phyloP scores from a whole-genome alignment of 805 yeast species.

The Babjeviella inositovora region DNA sequence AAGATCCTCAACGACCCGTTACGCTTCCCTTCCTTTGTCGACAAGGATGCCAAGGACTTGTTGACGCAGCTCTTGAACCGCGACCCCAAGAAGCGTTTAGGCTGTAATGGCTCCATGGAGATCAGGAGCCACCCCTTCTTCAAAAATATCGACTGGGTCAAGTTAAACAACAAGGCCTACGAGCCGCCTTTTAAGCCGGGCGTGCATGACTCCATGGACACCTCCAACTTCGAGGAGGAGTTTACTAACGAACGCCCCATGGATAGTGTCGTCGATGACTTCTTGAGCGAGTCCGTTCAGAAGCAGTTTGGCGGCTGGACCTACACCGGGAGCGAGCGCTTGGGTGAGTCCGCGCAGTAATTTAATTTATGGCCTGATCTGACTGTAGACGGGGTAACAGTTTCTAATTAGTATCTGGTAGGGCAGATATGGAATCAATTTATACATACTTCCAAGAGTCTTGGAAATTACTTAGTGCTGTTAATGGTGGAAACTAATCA shows the following conservation, averaged over 20 bases:
- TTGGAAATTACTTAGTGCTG: no score
- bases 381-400: no score
- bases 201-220: conserved; percentile 73
- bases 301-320: conserved; percentile 99
- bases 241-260: conserved; percentile 88
- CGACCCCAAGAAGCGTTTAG: conserved; percentile 72
- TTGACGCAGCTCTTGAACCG: conserved; percentile 62
- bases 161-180: conserved; percentile 70
- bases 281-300: conserved; percentile 86
- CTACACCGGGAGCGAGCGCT: conserved; percentile 53
- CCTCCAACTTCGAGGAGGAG: conserved; percentile 84
- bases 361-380: no score
- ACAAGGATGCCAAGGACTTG: conserved; percentile 71
- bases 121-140: conserved; percentile 79
- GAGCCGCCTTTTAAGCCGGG: conserved; percentile 93
- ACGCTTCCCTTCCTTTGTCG: conserved; percentile 78
- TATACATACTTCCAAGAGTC: no score
- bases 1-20: conserved; percentile 84
- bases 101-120: conserved; percentile 66
- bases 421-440: no score
- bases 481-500: no score
- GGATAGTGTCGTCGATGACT: conserved; percentile 90
- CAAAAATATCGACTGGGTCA: conserved; percentile 79
- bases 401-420: no score
- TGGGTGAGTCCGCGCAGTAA: no score